A percentile compares a stretch with the other conserved stretches of the same genome.
Conservation (phyloP, 495 filamentous ascomycete genomes). For the Penicillium samsonianum region DNA sequence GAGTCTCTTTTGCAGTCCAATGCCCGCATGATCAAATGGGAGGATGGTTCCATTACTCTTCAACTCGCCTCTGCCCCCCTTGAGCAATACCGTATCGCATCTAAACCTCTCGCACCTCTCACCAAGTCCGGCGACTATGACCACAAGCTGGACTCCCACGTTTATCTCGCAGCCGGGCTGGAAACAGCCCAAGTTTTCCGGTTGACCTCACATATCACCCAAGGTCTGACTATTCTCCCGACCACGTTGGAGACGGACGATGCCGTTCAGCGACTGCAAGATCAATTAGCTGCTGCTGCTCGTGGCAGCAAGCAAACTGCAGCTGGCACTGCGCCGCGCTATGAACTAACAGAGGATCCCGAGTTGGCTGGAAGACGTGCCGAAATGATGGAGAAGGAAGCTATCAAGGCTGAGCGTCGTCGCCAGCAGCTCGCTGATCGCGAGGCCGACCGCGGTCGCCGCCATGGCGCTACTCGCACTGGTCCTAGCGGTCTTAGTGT, state of each 20-base stretch:
- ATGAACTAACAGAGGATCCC: conserved; percentile 70
- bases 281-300: conserved; percentile 62
- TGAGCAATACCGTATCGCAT: conserved; percentile 77
- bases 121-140: conserved; percentile 62
- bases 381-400: conserved; percentile 72
- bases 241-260: conserved; percentile 72
- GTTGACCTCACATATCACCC: conserved; percentile 77
- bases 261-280: conserved; percentile 73
- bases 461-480: conserved; percentile 45
- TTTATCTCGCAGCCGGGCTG: conserved; percentile 76
- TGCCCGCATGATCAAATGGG: conserved; percentile 76
- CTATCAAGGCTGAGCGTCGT: conserved; percentile 63
- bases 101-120: conserved; percentile 73
- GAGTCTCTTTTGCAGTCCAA: conserved; percentile 67
- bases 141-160: conserved; percentile 72
- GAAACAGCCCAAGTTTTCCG: conserved; percentile 68
- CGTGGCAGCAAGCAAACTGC: conserved; percentile 58
- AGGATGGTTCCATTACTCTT: conserved; percentile 80
- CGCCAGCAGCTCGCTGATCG: conserved; percentile 69
- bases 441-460: conserved; percentile 58
- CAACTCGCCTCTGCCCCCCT: conserved; percentile 69
- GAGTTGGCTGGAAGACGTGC: conserved; percentile 76
- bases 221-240: conserved; percentile 70
- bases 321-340: conserved; percentile 57
- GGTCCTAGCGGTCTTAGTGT: conserved; percentile 64